Conservation (phyloP, 1,284 basidiomycete species). For the Entoloma clypeatum region DNA sequence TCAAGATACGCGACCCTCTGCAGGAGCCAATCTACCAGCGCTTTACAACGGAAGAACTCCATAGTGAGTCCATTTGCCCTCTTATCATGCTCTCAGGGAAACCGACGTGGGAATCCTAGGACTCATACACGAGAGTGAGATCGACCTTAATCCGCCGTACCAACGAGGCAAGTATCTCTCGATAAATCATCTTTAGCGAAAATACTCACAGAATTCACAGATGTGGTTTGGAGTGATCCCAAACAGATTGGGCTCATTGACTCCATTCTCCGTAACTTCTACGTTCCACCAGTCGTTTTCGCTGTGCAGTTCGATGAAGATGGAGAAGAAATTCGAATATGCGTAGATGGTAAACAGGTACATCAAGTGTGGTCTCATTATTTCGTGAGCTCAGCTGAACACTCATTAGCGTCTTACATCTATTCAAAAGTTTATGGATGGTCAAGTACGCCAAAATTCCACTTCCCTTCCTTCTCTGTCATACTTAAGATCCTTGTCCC, state of each 20-base stretch:
- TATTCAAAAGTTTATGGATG: slow-evolving; percentile 68
- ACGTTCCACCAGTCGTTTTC: slow-evolving; percentile 72
- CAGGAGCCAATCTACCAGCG: slow-evolving; percentile 25
- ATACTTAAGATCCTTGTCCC: slow-evolving; percentile 2
- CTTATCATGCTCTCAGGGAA: slow-evolving; percentile 3
- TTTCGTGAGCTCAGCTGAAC: background rate
- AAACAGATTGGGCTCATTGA: slow-evolving; percentile 74
- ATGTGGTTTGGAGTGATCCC: slow-evolving; percentile 66
- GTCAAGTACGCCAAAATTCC: slow-evolving; percentile 44
- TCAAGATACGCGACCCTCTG: slow-evolving; percentile 46
- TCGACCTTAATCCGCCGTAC: slow-evolving; percentile 65
- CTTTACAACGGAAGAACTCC: slow-evolving; percentile 44
- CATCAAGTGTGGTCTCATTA: slow-evolving; percentile 11
- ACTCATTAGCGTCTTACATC: slow-evolving; percentile 53
- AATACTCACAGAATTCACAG: slow-evolving; percentile 32
- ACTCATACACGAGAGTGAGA: slow-evolving; percentile 58
- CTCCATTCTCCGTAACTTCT: slow-evolving; percentile 71
- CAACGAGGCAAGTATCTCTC: slow-evolving; percentile 50
- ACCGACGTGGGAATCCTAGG: slow-evolving; percentile 30
- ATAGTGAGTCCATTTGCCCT: slow-evolving; percentile 40
- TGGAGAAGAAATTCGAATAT: slow-evolving; percentile 51
- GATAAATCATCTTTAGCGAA: background rate
- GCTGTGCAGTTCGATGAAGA: slow-evolving; percentile 52
- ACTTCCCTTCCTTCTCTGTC: background rate
- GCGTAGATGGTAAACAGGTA: slow-evolving; percentile 74